A percentile compares a stretch with the other conserved stretches of the same genome.
These are phyloP conservation scores for Phragmites australis DNA, from an alignment of 176 grass and related monocot genomes.

Conservation along the genomic window DNA sequence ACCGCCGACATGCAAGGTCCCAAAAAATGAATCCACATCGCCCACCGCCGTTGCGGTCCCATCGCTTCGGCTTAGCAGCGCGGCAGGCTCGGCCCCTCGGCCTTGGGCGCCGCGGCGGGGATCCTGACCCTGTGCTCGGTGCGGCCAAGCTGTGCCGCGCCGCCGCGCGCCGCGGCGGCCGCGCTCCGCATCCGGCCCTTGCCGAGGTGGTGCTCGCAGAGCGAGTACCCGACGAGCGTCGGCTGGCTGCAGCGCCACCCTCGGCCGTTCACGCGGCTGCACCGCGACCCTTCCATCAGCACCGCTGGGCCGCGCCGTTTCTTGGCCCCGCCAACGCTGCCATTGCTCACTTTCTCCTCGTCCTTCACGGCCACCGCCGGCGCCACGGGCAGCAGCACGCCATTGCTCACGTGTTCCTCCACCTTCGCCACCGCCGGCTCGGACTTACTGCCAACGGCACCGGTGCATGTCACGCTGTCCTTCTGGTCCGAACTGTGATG, in stretches of 20 bases:
- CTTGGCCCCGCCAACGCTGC: slow-evolving; percentile 18
- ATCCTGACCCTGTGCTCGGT: slow-evolving; percentile 44
- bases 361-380: not conserved
- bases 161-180: not conserved
- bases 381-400: not conserved
- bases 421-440: not conserved
- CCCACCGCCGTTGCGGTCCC: not conserved
- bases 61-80: not conserved
- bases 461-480: not conserved
- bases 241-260: slow-evolving; percentile 88
- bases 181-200: slow-evolving; percentile 69
- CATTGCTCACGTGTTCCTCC: not conserved
- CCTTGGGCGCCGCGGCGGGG: not conserved
- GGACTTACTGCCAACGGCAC: not conserved
- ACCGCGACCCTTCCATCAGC: slow-evolving; percentile 73
- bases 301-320: slow-evolving; percentile 55
- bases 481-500: not conserved
- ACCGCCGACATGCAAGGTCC: slow-evolving; percentile 34
- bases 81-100: slow-evolving; percentile 26
- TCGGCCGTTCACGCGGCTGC: slow-evolving; percentile 90
- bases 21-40: slow-evolving; percentile 10
- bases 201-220: slow-evolving; percentile 93
- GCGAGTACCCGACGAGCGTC: slow-evolving; percentile 74
- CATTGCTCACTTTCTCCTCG: slow-evolving; percentile 26
- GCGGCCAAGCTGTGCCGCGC: slow-evolving; percentile 52